Base-by-base conservation (phyloP, 139 green algal genomes). In the Chlorella vulgaris region DNA sequence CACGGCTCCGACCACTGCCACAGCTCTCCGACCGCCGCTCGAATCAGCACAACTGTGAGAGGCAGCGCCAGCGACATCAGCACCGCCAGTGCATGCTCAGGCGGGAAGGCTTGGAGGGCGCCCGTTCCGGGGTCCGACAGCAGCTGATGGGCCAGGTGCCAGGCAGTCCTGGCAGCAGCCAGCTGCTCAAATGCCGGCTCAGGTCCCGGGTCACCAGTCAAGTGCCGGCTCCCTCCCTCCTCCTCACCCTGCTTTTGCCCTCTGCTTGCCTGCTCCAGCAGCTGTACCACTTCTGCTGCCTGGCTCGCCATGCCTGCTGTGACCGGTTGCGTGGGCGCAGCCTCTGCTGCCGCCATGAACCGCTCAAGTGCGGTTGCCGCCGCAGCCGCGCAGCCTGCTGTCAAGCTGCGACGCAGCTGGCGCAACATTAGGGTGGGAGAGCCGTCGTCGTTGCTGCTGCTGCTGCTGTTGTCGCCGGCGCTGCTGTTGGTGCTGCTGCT, bases 21-120 rank as follows among this genome's bases (percentile, higher is more conserved):
- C n/a, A 31, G 50, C 73, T 85, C 58, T 29, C 81, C 28, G 18
- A 19, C 58, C 19, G 74, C 53, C 63, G 47, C 73, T 28, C 77
- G 60, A 18, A 53, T 33, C 70, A 86, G 43, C 62, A 80, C 73
- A 67, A 86, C 43, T 0, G 47, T 40, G 5, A 83, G 24, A 2
- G 82, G 82, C 33, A 86, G 35, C 2, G 33, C 38, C 38, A 86
- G 62, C 26, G 82, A 74, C 55, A 86, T 50, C 74, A 86, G 50
- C 35, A 86, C 60, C 1, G 82, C 82, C 43, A 82, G 15, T 6
- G 36, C 36, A n/a, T 86, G 82, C 63, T 86, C 82, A 1, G 61
- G 31, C 6, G 82, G 82, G 43, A 86, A 81, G 26, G 38, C 26
- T 2, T 50, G 43, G 43, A 39, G 31, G 26, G 50, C 47, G 36